Evolutionary conservation across 768 basidiomycete species (phyloP).

Genomic region (Chalciporus chontae): DNA sequence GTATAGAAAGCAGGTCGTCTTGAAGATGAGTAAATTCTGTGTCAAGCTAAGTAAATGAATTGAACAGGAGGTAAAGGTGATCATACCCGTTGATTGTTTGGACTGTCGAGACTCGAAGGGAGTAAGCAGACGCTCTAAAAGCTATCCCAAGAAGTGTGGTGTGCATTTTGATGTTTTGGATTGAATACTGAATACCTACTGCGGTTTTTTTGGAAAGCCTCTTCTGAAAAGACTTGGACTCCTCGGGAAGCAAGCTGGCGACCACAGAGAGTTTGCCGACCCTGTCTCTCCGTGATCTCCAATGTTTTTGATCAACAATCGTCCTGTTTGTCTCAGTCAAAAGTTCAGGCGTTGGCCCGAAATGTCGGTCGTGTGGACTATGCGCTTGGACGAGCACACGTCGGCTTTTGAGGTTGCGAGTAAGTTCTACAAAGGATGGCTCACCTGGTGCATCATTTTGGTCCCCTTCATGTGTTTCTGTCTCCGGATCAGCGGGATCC

Average conservation of each 20-base stretch:
- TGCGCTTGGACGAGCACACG: constrained; percentile 7
- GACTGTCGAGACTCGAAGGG: constrained; percentile 54
- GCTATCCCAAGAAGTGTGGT: constrained; percentile 33
- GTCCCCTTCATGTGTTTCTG: constrained; percentile 27
- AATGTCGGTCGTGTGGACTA: constrained; percentile 71
- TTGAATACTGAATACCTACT: constrained; percentile 16
- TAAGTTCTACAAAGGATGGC: not conserved
- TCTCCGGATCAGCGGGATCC: constrained; percentile 27
- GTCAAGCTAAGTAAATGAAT: constrained; percentile 5
- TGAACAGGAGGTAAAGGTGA: not conserved
- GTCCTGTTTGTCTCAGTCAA: constrained; percentile 48
- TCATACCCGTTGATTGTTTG: constrained; percentile 51
- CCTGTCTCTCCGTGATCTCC: constrained; percentile 49
- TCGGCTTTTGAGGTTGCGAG: not conserved
- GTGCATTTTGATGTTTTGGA: not conserved
- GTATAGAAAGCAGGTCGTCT: constrained; percentile 60
- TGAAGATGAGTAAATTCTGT: constrained; percentile 55
- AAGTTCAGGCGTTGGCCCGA: constrained; percentile 55
- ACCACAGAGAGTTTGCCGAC: constrained; percentile 53
- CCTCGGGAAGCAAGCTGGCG: constrained; percentile 43
- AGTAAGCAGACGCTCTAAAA: constrained; percentile 52
- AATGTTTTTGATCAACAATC: constrained; percentile 52
- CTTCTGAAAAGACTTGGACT: constrained; percentile 29
- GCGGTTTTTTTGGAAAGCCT: constrained; percentile 20
- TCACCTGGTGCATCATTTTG: constrained; percentile 25